These are phyloP conservation scores for Chlamydomonas sp. DNA, from an alignment of 139 green algal species.

Conservation along the genomic window DNA sequence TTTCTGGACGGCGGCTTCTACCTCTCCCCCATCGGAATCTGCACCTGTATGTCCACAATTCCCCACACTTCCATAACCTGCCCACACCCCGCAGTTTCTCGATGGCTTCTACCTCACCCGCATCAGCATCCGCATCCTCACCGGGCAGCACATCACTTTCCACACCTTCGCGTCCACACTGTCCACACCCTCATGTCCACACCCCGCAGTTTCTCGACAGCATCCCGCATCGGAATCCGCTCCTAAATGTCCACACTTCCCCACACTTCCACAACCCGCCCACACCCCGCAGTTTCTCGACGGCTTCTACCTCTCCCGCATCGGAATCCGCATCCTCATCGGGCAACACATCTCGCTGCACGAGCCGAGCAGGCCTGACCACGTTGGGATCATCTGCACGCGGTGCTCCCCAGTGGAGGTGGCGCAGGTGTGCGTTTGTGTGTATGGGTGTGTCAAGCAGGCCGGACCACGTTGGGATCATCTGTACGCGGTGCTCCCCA, in stretches of 20 bases:
- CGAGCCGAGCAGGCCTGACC: slow-evolving; percentile 57
- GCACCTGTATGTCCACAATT: too few relatives aligned
- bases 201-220: slow-evolving; percentile 97
- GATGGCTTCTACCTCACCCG: slow-evolving; percentile 96
- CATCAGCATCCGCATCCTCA: slow-evolving; percentile 98
- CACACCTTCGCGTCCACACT: too few relatives aligned
- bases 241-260: too few relatives aligned
- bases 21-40: slow-evolving; percentile 93
- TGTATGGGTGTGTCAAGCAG: slow-evolving; percentile 24
- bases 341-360: slow-evolving; percentile 92
- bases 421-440: slow-evolving; percentile 15
- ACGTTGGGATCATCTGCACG: slow-evolving; percentile 90
- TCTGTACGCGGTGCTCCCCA: too few relatives aligned
- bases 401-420: slow-evolving; percentile 59
- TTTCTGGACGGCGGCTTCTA: slow-evolving; percentile 98
- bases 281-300: slow-evolving; percentile 98
- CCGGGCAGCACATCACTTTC: too few relatives aligned
- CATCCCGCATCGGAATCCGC: slow-evolving; percentile 93
- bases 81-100: slow-evolving; percentile 97
- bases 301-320: slow-evolving; percentile 93
- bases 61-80: too few relatives aligned
- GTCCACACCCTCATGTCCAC: too few relatives aligned
- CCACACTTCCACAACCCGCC: too few relatives aligned
- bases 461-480: too few relatives aligned
- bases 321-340: slow-evolving; percentile 98